Evolutionary conservation across 2,329 filamentous ascomycete species (phyloP).

Genomic region (Sclerotinia nivalis): DNA sequence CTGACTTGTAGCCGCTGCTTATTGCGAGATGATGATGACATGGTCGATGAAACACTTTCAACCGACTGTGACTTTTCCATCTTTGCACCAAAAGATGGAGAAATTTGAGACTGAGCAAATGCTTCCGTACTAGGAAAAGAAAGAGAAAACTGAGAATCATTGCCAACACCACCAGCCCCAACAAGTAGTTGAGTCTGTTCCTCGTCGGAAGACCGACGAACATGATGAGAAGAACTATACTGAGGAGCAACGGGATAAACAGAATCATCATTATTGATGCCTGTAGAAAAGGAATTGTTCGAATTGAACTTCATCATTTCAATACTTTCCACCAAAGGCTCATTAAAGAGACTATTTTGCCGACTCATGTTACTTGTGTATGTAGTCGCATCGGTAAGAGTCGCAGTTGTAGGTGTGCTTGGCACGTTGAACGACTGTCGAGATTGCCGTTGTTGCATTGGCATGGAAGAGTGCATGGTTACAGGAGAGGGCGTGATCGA

Average conservation of each 20-base stretch:
- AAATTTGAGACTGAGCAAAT: conserved; percentile 32
- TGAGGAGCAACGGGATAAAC: conserved; percentile 36
- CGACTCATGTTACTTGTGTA: conserved; percentile 41
- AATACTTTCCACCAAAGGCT: conserved; percentile 39
- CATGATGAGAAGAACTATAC: conserved; percentile 36
- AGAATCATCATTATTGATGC: conserved; percentile 36
- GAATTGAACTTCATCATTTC: conserved; percentile 42
- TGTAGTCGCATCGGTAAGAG: conserved; percentile 40
- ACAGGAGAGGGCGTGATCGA: conserved; percentile 29
- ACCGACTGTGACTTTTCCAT: conserved; percentile 42
- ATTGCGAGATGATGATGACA: conserved; percentile 39
- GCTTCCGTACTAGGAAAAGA: conserved; percentile 33
- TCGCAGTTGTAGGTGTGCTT: conserved; percentile 37
- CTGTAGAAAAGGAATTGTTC: conserved; percentile 37
- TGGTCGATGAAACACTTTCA: conserved; percentile 40
- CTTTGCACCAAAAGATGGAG: conserved; percentile 36
- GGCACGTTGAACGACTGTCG: conserved; percentile 34
- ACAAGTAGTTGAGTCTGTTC: conserved; percentile 40
- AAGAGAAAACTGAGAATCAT: conserved; percentile 39
- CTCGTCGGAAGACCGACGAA: conserved; percentile 38
- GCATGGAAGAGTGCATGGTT: conserved; percentile 9
- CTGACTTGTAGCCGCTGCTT: conserved; percentile 39
- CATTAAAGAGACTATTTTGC: conserved; percentile 40
- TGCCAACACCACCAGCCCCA: conserved; percentile 40
- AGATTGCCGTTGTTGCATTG: conserved; percentile 29